These are phyloP conservation scores for Alternaria rosae DNA, from an alignment of 2,329 filamentous ascomycete genomes.

Conservation along the genomic window DNA sequence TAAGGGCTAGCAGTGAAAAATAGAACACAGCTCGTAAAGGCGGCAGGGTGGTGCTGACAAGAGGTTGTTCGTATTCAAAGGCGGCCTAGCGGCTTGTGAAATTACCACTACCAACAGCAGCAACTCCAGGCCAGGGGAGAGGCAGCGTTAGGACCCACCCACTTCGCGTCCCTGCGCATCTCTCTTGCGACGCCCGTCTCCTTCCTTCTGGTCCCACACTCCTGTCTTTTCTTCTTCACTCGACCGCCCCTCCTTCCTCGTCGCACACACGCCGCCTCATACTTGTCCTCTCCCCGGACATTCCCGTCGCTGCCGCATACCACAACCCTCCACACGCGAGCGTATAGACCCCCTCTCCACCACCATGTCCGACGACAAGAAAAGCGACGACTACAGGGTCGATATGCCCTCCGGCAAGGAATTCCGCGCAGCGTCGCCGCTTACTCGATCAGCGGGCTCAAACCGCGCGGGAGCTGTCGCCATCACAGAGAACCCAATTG, in stretches of 20 bases:
- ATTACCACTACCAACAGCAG: conserved; percentile 29
- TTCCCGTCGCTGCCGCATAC: conserved; percentile 23
- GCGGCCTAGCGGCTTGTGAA: conserved; percentile 37
- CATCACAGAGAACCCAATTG: conserved; percentile 75
- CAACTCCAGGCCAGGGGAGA: conserved; percentile 37
- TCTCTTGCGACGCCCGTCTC: conserved; percentile 28
- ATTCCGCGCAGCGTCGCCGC: conserved; percentile 54
- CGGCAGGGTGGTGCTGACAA: conserved; percentile 25
- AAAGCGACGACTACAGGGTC: conserved; percentile 79
- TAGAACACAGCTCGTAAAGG: conserved; percentile 10
- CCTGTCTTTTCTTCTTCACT: conserved; percentile 28
- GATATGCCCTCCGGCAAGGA: conserved; percentile 63
- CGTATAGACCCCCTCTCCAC: conserved; percentile 13
- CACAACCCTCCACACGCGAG: conserved; percentile 1
- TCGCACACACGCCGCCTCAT: conserved; percentile 13
- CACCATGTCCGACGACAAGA: conserved; percentile 88
- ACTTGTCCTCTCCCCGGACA: conserved; percentile 26
- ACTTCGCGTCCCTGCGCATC: conserved; percentile 40
- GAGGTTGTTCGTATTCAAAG: conserved; percentile 24
- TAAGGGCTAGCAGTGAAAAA: conserved; percentile 5
- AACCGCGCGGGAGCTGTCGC: conserved; percentile 30
- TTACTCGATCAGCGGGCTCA: conserved; percentile 51
- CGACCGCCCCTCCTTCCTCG: conserved; percentile 1
- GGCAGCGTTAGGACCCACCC: conserved; percentile 30
- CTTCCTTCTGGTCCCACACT: conserved; percentile 20